Evolutionary conservation across 768 basidiomycete species (phyloP), one percentile per base, ranked within the genome.

Genomic region (Leucosporidium creatinivorum): DNA sequence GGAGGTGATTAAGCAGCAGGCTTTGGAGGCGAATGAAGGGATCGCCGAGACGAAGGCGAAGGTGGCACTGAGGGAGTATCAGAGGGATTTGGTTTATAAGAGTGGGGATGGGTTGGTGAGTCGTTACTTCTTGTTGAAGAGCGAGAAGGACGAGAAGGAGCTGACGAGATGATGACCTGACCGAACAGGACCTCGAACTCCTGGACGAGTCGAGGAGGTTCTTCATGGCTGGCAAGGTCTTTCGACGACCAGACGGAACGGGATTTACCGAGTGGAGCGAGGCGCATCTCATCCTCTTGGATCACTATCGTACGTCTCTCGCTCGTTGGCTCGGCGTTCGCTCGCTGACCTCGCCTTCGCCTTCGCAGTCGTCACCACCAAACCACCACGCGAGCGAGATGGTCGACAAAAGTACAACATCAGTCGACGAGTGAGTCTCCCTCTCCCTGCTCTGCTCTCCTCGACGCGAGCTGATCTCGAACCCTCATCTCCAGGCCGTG

Each of bases 191-290:
- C 73, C 88, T 99, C 85, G 93, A 97, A 75, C 80, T 99, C 17
- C 78, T 91, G 47, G 85, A 93, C 71, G 86, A 88, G 58, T 87
- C 86, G 70, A 84, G 96, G 17, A 87, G 88, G 9, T 80, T 97
- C 62, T 86, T 97, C 39, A 86, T 93, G 75, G 85, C 87, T 1
- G 87, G 92, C 9, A 90, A 86, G 71, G 80, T 97, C 31, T 82
- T 89, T 61, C 84, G 92, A 58, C 91, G 93, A 73, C 89, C 91
- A 19, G 93, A 96, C 67, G 73, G 73, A 33, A 86, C 87, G 36
- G 90, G 89, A 18, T 85, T 92, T 70, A 87, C 88, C 69, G 89
- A 87, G 47, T 94, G 91, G 90, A 86, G 85, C 54, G 93, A 97
- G 77, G 82, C 94, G 10, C 89, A 87, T 69, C 88, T 94, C 12